A percentile compares a stretch with the other conserved stretches of the same genome.
Conservation (phyloP, 2,329 filamentous ascomycete genomes). For the Amauroascus verrucosus region DNA sequence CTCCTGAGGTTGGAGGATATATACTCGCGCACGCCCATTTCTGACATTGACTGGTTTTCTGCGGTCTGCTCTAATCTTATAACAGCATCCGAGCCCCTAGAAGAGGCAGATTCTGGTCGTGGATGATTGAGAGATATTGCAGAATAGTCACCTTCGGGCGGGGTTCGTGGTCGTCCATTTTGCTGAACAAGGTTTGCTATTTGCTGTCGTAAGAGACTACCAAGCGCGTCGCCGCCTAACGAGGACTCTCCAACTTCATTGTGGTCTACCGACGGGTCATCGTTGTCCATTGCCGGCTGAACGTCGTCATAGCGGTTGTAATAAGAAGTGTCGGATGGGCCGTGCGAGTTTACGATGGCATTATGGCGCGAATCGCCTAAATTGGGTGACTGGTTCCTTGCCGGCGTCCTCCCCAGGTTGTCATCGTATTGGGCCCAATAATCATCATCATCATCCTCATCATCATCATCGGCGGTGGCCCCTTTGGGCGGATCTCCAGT, state of each 20-base stretch:
- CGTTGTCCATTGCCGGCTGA: slow-evolving; percentile 53
- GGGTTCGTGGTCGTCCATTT: not conserved
- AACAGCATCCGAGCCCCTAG: slow-evolving; percentile 40
- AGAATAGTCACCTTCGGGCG: not conserved
- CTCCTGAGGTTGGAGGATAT: slow-evolving; percentile 55
- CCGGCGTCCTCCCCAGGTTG: slow-evolving; percentile 44
- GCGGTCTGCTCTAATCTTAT: slow-evolving; percentile 47
- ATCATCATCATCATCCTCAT: slow-evolving; percentile 50
- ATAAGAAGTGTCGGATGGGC: slow-evolving; percentile 46
- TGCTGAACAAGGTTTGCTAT: slow-evolving; percentile 20
- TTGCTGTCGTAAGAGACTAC: slow-evolving; percentile 32
- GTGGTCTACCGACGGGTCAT: slow-evolving; percentile 50
- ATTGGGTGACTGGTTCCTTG: slow-evolving; percentile 29
- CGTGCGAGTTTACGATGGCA: slow-evolving; percentile 26
- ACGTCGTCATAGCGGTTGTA: slow-evolving; percentile 53
- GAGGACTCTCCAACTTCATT: slow-evolving; percentile 42
- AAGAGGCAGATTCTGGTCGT: slow-evolving; percentile 34
- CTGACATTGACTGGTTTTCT: slow-evolving; percentile 43
- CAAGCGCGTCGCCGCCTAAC: slow-evolving; percentile 40
- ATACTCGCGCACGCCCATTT: slow-evolving; percentile 53
- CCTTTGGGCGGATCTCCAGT: slow-evolving; percentile 18
- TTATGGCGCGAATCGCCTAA: slow-evolving; percentile 20
- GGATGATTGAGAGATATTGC: slow-evolving; percentile 31
- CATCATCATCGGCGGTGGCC: slow-evolving; percentile 24
- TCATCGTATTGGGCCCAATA: slow-evolving; percentile 57